phyloP scores from a whole-genome alignment of 208 protist species.

The Naegleria fowleri region DNA sequence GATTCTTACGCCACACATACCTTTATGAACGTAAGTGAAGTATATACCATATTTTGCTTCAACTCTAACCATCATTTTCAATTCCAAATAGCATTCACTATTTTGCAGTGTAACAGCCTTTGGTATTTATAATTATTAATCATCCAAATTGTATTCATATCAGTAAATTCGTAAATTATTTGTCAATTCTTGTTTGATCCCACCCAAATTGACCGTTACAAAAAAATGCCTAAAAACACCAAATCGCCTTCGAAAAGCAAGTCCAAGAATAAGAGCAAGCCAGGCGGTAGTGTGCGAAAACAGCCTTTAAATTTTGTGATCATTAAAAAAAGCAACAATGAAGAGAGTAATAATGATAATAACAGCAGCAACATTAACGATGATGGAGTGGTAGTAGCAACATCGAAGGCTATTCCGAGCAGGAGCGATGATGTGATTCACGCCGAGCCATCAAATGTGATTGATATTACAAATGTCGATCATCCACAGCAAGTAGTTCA shows the following conservation, averaged over 20 bases:
- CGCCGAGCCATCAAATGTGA: too few relatives aligned
- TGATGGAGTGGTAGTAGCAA: neutral
- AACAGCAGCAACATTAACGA: too few relatives aligned
- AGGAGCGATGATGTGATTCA: too few relatives aligned
- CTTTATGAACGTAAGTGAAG: slow-evolving; percentile 59
- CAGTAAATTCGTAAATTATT: too few relatives aligned
- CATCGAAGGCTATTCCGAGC: too few relatives aligned
- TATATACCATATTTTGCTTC: too few relatives aligned
- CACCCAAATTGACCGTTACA: neutral
- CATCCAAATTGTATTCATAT: too few relatives aligned
- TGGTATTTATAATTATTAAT: slow-evolving; percentile 80
- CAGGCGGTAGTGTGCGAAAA: neutral
- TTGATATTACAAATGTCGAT: too few relatives aligned
- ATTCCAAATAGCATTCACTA: slow-evolving; percentile 37
- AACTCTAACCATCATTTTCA: neutral
- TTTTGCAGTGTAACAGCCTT: slow-evolving; percentile 83
- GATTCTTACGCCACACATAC: slow-evolving; percentile 83
- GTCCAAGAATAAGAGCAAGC: neutral
- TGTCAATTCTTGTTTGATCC: too few relatives aligned
- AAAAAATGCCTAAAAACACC: neutral
- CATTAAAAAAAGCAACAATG: neutral
- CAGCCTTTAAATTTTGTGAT: neutral
- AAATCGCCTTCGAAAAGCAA: neutral
- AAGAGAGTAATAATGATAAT: neutral
- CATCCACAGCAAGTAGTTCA: too few relatives aligned